Evolutionary conservation across 1,284 basidiomycete genomes (phyloP).

Genomic region (Xanthoconium separans): DNA sequence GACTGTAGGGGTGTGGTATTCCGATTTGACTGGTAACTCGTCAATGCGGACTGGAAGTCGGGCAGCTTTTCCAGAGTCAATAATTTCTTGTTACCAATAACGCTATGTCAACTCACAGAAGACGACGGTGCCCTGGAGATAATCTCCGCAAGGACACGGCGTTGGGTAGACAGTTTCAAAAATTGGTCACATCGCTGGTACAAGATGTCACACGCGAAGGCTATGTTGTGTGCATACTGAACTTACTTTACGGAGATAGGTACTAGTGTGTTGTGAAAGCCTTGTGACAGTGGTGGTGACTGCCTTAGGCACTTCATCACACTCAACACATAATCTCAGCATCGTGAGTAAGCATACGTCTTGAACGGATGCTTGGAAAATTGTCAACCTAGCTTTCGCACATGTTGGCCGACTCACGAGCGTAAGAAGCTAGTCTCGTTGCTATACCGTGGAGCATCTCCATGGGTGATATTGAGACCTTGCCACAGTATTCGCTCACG

Average conservation of each 20-base stretch:
- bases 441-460: constrained; percentile 54
- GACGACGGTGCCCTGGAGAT: constrained; percentile 46
- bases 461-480: constrained; percentile 49
- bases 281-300: constrained; percentile 43
- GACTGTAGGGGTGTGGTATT: constrained; percentile 4
- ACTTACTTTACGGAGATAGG: constrained; percentile 56
- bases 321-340: constrained; percentile 60
- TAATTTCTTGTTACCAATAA: background rate
- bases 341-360: constrained; percentile 69
- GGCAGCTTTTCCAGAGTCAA: constrained; percentile 51
- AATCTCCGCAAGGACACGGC: constrained; percentile 43
- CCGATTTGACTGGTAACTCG: constrained; percentile 30
- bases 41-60: constrained; percentile 59
- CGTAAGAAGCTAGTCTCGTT: constrained; percentile 41
- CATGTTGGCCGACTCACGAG: constrained; percentile 42
- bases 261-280: constrained; percentile 43
- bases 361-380: constrained; percentile 56
- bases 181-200: constrained; percentile 69
- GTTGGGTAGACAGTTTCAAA: constrained; percentile 44
- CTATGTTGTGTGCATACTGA: constrained; percentile 2
- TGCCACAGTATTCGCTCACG: constrained; percentile 56
- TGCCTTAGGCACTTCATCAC: constrained; percentile 50
- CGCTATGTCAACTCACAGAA: constrained; percentile 42
- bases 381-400: constrained; percentile 1
- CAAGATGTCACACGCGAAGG: constrained; percentile 4